Evolutionary conservation across 2,329 filamentous ascomycete species (phyloP).

Genomic region (Colletotrichum brevisporum): DNA sequence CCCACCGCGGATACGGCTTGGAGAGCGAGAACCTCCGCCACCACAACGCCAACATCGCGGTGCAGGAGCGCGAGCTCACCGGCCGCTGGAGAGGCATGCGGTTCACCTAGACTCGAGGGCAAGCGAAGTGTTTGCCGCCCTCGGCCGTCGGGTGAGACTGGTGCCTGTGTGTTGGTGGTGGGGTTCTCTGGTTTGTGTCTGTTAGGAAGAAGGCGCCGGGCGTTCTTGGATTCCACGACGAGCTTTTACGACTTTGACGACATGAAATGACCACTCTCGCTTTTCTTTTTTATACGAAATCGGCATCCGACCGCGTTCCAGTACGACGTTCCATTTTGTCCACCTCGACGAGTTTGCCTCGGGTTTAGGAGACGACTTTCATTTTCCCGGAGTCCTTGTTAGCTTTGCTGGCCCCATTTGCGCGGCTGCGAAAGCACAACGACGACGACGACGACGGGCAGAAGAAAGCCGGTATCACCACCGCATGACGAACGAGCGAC

Average conservation of each 20-base stretch:
- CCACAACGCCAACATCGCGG: conserved; percentile 1
- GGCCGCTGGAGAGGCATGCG: conserved; percentile 34
- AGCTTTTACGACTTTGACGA: conserved; percentile 39
- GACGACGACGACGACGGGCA: neutral
- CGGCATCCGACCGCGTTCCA: conserved; percentile 29
- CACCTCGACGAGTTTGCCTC: neutral
- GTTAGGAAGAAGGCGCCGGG: conserved; percentile 7
- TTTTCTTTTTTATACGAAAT: conserved; percentile 29
- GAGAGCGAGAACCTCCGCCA: conserved; percentile 28
- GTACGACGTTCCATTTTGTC: conserved; percentile 28
- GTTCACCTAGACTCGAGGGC: conserved; percentile 26
- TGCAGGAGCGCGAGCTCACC: conserved; percentile 33
- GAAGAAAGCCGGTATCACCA: neutral
- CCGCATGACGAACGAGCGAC: neutral
- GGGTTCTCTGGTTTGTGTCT: neutral
- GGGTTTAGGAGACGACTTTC: no score
- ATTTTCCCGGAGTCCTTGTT: neutral
- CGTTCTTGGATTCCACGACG: conserved; percentile 28
- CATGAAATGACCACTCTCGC: conserved; percentile 33
- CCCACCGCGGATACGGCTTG: conserved; percentile 29
- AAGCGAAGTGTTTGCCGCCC: conserved; percentile 32
- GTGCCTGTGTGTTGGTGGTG: neutral
- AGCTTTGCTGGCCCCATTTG: neutral
- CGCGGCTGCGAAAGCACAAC: neutral
- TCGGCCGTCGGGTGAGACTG: conserved; percentile 6